Evolutionary conservation across 164 flowering plant species (phyloP), one percentile per base, ranked within the genome.

Genomic region (Echeveria elegans): DNA sequence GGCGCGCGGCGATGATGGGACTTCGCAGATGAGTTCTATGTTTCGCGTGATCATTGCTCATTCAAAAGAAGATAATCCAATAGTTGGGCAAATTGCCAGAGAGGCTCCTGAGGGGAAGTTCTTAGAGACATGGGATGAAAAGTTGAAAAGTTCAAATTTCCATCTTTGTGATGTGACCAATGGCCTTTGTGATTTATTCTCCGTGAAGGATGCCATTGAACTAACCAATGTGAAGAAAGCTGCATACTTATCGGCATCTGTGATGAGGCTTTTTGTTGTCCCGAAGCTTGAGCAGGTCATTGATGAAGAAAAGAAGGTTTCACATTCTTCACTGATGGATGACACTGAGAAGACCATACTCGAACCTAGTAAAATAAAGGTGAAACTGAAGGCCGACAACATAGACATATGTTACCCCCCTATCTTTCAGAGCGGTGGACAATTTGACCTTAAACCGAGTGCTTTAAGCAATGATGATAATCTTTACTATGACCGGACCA

Each of bases 321-420:
- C 88, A 12, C 97, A 88, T 75, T 86, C 91, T 28, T 71, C 83
- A 4, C 70, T 90, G 67, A 88, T 86, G 95, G 87, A 86, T 67
- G 89, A 82, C 18, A 80, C 93, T 0, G 91, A 88, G 79, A 86
- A 86, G 76, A 82, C 74, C 23, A 82, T 90, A 62, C 38, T 80
- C 12, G 88, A 88, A 16, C 97, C 87, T 8, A 68, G 79, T 8
- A 83, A 36, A 68, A 74, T 78, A 30, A 83, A 81, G 72, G 83
- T 80, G 38, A 87, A 87, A 73, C 72, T 90, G 73, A 88, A 81
- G 75, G 84, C 87, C 1, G 85, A 83, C n/a, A 88, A 87, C 74
- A 83, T 87, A 66, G 95, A 88, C 74, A 90, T 88, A 24, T 90
- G 97, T 66, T 88, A 88, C 72, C 95, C 93, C 58, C 97, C 97